Conservation (phyloP, 495 filamentous ascomycete species). For the Xylaria bambusicola region DNA sequence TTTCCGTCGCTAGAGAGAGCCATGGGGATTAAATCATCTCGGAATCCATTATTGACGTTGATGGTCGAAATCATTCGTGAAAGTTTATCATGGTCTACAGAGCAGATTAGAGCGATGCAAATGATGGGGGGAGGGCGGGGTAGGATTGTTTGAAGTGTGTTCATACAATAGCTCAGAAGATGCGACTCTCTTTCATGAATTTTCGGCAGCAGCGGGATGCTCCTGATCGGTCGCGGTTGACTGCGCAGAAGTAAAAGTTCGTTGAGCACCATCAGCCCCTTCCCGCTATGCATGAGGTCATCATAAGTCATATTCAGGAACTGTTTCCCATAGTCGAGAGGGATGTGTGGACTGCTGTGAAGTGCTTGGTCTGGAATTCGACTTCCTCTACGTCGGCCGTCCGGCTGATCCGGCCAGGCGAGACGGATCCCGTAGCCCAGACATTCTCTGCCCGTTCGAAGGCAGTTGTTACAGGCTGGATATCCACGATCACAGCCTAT, state of each 20-base stretch:
- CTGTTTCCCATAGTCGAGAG: slow-evolving; percentile 32
- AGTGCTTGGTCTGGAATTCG: slow-evolving; percentile 31
- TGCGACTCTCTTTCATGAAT: slow-evolving; percentile 32
- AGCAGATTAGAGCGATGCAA: slow-evolving; percentile 11
- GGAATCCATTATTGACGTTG: slow-evolving; percentile 37
- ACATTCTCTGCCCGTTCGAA: slow-evolving; percentile 39
- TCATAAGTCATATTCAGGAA: slow-evolving; percentile 35
- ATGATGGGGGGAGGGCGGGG: background rate
- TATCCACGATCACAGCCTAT: slow-evolving; percentile 42
- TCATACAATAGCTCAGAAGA: slow-evolving; percentile 35
- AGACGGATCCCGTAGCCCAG: slow-evolving; percentile 42
- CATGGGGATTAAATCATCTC: slow-evolving; percentile 38
- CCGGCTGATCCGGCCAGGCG: slow-evolving; percentile 40
- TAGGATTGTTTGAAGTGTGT: too few relatives aligned
- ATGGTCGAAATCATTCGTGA: slow-evolving; percentile 42
- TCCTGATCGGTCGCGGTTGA: slow-evolving; percentile 27
- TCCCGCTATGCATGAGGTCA: slow-evolving; percentile 30
- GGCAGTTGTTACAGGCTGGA: slow-evolving; percentile 43
- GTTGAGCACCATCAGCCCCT: slow-evolving; percentile 29
- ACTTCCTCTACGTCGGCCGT: slow-evolving; percentile 35
- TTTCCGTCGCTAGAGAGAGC: slow-evolving; percentile 26
- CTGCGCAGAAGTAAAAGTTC: slow-evolving; percentile 23
- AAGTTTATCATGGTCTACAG: slow-evolving; percentile 30
- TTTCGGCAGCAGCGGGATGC: slow-evolving; percentile 27
- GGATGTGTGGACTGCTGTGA: slow-evolving; percentile 30